Percentiles rank a stretch among this genome's conserved stretches.
phyloP scores from a whole-genome alignment of 2,329 filamentous ascomycete genomes.

The Fonsecaea pedrosoi region DNA sequence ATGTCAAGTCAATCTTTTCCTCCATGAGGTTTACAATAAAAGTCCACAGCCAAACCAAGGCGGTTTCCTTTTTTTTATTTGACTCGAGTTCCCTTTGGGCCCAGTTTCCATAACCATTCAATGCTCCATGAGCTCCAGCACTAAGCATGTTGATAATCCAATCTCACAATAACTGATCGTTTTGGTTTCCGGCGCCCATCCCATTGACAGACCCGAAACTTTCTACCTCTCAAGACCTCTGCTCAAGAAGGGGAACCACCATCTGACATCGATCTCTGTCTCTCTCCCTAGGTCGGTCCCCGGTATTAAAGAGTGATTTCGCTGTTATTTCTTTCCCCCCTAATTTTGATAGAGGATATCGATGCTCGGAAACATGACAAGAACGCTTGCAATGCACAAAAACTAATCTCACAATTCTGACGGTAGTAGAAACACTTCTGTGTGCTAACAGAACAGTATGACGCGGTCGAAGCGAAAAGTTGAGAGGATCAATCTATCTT shows the following conservation, averaged over 20 bases:
- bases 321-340: conserved; percentile 21
- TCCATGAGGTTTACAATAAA: conserved; percentile 3
- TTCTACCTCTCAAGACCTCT: not conserved
- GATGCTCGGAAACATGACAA: conserved; percentile 23
- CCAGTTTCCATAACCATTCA: not conserved
- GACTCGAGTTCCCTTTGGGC: conserved; percentile 4
- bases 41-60: not conserved
- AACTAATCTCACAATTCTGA: conserved; percentile 25
- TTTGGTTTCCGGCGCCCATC: conserved; percentile 8
- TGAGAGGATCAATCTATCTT: conserved; percentile 24
- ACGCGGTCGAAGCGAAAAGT: conserved; percentile 15
- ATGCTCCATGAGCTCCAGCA: conserved; percentile 7
- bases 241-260: not conserved
- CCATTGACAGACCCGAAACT: conserved; percentile 3
- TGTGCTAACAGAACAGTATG: conserved; percentile 24
- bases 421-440: conserved; percentile 23
- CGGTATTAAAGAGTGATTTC: conserved; percentile 26
- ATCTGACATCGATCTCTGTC: not conserved
- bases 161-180: conserved; percentile 4
- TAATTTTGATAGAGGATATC: conserved; percentile 19
- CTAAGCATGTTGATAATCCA: conserved; percentile 6
- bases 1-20: conserved; percentile 3
- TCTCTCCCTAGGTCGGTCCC: not conserved
- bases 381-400: conserved; percentile 36
- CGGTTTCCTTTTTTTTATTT: not conserved